Percentiles rank a stretch among this genome's conserved stretches.
phyloP scores from a whole-genome alignment of 805 yeast species.

The Candida insectorum region DNA sequence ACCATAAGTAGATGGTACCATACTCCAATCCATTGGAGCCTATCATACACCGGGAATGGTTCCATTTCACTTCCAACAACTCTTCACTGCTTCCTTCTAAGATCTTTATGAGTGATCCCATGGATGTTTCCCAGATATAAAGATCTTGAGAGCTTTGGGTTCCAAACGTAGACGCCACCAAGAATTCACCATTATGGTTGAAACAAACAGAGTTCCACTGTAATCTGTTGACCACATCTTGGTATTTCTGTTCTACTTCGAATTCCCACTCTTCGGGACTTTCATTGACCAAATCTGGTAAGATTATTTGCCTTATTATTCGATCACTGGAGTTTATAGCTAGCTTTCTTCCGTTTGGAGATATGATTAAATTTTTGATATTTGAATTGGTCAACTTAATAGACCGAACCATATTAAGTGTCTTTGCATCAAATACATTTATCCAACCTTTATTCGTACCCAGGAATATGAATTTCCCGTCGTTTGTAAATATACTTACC shows the following conservation, averaged over 20 bases:
- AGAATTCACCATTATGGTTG: conserved; percentile 72
- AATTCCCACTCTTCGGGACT: conserved; percentile 44
- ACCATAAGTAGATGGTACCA: conserved; percentile 82
- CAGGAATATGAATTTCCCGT: conserved; percentile 55
- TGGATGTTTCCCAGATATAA: conserved; percentile 86
- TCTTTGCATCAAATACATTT: conserved; percentile 40
- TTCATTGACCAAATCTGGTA: conserved; percentile 41
- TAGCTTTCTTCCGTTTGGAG: conserved; percentile 57
- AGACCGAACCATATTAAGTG: conserved; percentile 40
- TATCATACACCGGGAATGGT: conserved; percentile 66
- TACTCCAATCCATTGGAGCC: conserved; percentile 84
- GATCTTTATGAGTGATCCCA: conserved; percentile 86
- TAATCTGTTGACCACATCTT: conserved; percentile 81
- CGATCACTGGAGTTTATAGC: conserved; percentile 79
- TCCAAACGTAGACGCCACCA: conserved; percentile 87
- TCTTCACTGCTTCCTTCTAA: conserved; percentile 91
- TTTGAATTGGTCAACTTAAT: conserved; percentile 63
- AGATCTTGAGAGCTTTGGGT: conserved; percentile 73
- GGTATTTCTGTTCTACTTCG: conserved; percentile 76
- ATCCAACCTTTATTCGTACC: conserved; percentile 85
- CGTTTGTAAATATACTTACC: conserved; percentile 47
- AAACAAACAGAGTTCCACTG: conserved; percentile 85
- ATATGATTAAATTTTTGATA: conserved; percentile 62
- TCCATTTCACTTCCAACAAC: conserved; percentile 83
- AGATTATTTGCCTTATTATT: conserved; percentile 58